Evolutionary conservation across 192 early-diverging fungal genomes (phyloP).

Genomic region (Umbelopsis sp.): DNA sequence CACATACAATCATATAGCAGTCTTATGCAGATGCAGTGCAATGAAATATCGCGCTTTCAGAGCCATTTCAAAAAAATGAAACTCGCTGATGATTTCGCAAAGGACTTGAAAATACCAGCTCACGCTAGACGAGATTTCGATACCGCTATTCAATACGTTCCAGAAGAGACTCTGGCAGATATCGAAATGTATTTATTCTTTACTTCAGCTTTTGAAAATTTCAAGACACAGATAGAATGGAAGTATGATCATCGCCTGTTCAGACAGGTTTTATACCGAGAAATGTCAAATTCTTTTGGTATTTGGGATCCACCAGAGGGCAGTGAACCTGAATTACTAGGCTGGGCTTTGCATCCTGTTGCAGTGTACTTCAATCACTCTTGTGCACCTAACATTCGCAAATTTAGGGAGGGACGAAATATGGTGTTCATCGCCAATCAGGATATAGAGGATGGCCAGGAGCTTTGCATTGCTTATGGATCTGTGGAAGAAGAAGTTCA

Average conservation of each 20-base stretch:
- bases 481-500: slow-evolving; percentile 43
- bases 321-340: slow-evolving; percentile 52
- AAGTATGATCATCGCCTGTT: slow-evolving; percentile 46
- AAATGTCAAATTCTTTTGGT: slow-evolving; percentile 73
- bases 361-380: slow-evolving; percentile 74
- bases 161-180: slow-evolving; percentile 12
- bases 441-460: slow-evolving; percentile 52
- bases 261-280: slow-evolving; percentile 58
- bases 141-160: neutral
- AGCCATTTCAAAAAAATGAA: neutral
- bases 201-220: neutral
- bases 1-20: slow-evolving; percentile 3
- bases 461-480: slow-evolving; percentile 69
- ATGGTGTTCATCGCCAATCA: slow-evolving; percentile 54
- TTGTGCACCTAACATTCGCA: slow-evolving; percentile 61
- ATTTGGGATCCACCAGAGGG: slow-evolving; percentile 59
- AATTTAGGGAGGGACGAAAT: slow-evolving; percentile 42
- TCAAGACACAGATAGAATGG: neutral
- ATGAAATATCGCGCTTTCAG: slow-evolving; percentile 27
- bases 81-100: neutral
- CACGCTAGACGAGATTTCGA: neutral
- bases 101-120: neutral
- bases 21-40: slow-evolving; percentile 27
- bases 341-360: slow-evolving; percentile 62
- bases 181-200: slow-evolving; percentile 25